Conservation (phyloP, 257 asterid species). For the Nyctanthes arbortristis region DNA sequence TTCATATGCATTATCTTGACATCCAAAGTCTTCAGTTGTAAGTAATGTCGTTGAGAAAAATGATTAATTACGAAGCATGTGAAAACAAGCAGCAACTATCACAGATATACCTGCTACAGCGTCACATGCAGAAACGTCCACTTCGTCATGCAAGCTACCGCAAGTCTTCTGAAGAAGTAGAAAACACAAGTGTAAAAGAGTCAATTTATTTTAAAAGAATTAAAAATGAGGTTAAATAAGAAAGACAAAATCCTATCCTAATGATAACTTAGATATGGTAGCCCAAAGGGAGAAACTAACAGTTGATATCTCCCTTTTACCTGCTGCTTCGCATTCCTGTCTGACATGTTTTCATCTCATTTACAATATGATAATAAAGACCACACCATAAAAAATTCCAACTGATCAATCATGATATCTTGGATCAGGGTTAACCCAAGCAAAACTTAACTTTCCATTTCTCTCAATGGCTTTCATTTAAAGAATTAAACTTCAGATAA, state of each 20-base stretch:
- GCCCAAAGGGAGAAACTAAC: constrained; percentile 1
- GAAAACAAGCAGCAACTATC: constrained; percentile 22
- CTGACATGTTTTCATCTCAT: not conserved
- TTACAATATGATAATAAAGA: not conserved
- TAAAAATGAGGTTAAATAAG: not conserved
- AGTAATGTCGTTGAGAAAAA: constrained; percentile 23
- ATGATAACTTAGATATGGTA: not conserved
- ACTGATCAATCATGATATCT: not conserved
- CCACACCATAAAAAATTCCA: not conserved
- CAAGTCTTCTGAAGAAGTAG: constrained; percentile 60
- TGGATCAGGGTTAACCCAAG: not conserved
- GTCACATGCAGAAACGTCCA: constrained; percentile 75
- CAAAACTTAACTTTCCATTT: not conserved
- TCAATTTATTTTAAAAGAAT: constrained; percentile 2
- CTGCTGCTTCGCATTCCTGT: not conserved
- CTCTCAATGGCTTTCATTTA: not conserved
- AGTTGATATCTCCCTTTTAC: not conserved
- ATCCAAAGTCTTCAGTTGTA: constrained; percentile 54
- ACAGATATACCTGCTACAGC: constrained; percentile 58
- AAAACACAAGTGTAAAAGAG: constrained; percentile 14
- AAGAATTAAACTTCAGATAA: not conserved
- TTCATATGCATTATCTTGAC: constrained; percentile 55
- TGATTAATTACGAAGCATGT: constrained; percentile 21
- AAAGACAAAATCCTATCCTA: constrained; percentile 4
- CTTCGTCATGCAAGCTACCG: constrained; percentile 65